Percentiles rank a stretch among this genome's conserved stretches.
phyloP scores from a whole-genome alignment of 2,329 filamentous ascomycete species.

The Beauveria varroae region DNA sequence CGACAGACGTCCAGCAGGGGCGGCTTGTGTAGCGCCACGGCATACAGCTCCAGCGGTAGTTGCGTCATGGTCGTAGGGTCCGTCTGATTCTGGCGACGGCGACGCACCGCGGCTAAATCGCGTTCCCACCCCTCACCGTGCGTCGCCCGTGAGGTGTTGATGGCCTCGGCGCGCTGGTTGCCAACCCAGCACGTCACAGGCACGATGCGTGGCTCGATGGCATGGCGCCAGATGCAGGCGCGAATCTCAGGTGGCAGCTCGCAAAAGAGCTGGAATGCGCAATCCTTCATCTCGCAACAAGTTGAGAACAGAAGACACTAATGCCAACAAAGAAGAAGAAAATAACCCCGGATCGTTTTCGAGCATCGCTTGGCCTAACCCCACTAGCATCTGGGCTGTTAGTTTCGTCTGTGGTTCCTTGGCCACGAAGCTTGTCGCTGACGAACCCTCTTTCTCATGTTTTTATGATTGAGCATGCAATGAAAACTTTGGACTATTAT shows the following conservation, averaged over 20 bases:
- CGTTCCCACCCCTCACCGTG: background rate
- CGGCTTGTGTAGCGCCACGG: background rate
- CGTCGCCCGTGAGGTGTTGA: background rate
- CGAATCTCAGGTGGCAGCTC: slow-evolving; percentile 1
- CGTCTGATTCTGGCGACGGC: background rate
- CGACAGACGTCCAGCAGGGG: background rate
- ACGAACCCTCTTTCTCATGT: no score
- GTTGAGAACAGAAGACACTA: no score
- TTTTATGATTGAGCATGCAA: no score
- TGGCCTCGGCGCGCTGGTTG: background rate
- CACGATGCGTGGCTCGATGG: background rate
- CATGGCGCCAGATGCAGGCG: background rate
- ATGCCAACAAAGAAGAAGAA: no score
- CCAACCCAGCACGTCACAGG: background rate
- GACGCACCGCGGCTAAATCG: background rate
- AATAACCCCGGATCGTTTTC: no score
- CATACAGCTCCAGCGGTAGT: background rate
- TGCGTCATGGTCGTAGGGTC: background rate
- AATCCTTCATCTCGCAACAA: no score
- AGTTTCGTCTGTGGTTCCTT: no score
- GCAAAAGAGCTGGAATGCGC: no score
- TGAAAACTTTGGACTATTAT: no score
- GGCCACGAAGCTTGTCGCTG: no score
- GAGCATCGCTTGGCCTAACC: no score
- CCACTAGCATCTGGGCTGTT: no score